Percentiles rank a stretch among this genome's conserved stretches.
Conservation (phyloP, 2,329 filamentous ascomycete species). For the Didymella pomorum region DNA sequence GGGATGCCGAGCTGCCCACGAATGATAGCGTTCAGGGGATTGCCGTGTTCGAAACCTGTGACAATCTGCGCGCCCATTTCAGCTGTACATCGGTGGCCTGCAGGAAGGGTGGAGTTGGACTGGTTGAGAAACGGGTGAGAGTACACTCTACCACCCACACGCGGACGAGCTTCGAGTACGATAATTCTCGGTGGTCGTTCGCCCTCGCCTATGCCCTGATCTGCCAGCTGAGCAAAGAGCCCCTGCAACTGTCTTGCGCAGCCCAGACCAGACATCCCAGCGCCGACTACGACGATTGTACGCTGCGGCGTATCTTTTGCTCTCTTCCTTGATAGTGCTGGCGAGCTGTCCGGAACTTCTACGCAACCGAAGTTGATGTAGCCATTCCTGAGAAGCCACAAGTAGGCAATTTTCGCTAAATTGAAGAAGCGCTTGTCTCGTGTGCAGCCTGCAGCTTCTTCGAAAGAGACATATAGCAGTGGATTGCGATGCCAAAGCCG, state of each 20-base stretch:
- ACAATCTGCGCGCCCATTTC: conserved; percentile 99
- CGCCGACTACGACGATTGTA: conserved; percentile 86
- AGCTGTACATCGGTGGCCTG: conserved; percentile 74
- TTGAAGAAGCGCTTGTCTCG: conserved; percentile 89
- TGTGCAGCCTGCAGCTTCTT: conserved; percentile 90
- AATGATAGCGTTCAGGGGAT: conserved; percentile 89
- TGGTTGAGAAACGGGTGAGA: conserved; percentile 75
- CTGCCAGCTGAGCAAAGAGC: conserved; percentile 81
- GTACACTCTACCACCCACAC: conserved; percentile 92
- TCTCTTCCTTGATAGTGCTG: conserved; percentile 47
- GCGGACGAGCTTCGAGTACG: conserved; percentile 83
- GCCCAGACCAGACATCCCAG: conserved; percentile 91
- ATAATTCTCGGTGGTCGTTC: conserved; percentile 78
- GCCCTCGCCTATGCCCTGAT: conserved; percentile 69
- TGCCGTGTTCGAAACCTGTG: conserved; percentile 94
- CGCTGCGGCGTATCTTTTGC: conserved; percentile 64
- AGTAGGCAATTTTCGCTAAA: conserved; percentile 84
- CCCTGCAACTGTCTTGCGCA: conserved; percentile 90
- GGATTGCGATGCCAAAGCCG: conserved; percentile 90
- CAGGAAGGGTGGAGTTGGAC: conserved; percentile 60
- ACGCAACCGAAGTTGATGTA: conserved; percentile 98
- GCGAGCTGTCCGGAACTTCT: conserved; percentile 65
- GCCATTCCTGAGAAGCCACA: conserved; percentile 89
- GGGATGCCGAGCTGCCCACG: conserved; percentile 87
- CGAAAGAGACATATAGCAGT: conserved; percentile 77